Base-by-base conservation (phyloP, 108 stramenopile genomes). In the Skeletonema grethae region DNA sequence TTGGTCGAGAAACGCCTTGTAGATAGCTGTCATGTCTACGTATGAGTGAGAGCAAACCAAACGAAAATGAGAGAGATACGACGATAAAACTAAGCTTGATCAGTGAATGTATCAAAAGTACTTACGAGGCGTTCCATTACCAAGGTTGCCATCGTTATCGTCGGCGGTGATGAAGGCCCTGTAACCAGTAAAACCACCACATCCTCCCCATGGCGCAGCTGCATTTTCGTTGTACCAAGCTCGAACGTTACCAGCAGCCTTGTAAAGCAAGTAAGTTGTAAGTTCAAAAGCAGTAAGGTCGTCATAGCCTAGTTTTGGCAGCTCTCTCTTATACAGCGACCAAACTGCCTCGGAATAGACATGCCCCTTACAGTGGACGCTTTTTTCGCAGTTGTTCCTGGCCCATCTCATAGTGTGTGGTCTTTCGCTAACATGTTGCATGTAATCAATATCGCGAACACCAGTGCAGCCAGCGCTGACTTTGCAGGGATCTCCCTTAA, bases 51-150 rank as follows among this genome's bases (percentile, higher is more conserved):
- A 18, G 4, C 15, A 53, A 22, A 24, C 4, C 4, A 22, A 22
- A 43, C 0, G 41, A 43, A 53, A 24, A 53, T 53, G 50, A 24
- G 4, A 53, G 50, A 22, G 8, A 4, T 9, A 53, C 22, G 22
- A 53, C 5, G 50, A 53, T 5, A 2, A 5, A 10, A 7, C 6
- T 1, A 20, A 18, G 22, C 6, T 53, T 24, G 18, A 22, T 53
- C 50, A 8, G 8, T 53, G 18, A 6, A 53, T 5, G 4, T 22
- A 43, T 43, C 41, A 43, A n/a, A 4, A 15, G 22, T n/a, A 53
- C 50, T 53, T 22, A 53, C 50, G 75, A 16, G 75, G 75, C 45
- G 75, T 76, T 35, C 75, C 75, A 56, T 76, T 61, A 28, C 15
- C 56, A 2, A 76, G 4, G 61, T 76, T 43, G 11, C 75, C 75